Percentiles rank a stretch among this genome's conserved stretches.
phyloP scores from a whole-genome alignment of 352 stramenopile species.

The Thraustochytrium striatum region DNA sequence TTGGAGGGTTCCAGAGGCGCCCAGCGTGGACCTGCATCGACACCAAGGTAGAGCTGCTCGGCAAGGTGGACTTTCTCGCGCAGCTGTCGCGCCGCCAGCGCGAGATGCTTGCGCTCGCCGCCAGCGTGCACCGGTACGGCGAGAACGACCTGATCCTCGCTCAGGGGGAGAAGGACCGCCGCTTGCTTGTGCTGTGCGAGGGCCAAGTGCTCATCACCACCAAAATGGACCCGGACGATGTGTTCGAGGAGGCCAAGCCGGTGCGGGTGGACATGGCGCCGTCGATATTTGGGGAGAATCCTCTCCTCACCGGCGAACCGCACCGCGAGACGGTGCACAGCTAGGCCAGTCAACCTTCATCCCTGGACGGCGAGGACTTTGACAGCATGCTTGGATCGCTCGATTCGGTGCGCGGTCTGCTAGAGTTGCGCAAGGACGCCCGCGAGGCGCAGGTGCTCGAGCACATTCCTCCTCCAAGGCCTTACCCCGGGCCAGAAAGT shows the following conservation, averaged over 20 bases:
- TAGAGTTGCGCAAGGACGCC: neutral
- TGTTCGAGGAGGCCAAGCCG: conserved; percentile 20
- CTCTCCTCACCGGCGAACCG: neutral
- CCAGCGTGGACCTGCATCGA: neutral
- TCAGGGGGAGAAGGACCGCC: conserved; percentile 70
- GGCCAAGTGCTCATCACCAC: conserved; percentile 88
- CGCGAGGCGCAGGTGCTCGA: neutral
- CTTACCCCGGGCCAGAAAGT: neutral
- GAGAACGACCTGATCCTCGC: too few species aligned
- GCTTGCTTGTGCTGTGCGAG: conserved; percentile 77
- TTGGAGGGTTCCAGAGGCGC: too few species aligned
- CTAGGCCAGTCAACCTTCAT: neutral
- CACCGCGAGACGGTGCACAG: neutral
- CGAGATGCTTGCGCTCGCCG: neutral
- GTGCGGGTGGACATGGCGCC: neutral
- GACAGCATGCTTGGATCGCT: neutral
- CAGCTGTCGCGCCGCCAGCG: neutral
- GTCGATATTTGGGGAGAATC: neutral
- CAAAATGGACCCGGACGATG: conserved; percentile 54
- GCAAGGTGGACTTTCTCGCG: neutral
- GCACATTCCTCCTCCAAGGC: neutral
- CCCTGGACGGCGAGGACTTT: neutral
- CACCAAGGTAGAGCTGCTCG: neutral
- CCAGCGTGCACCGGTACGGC: neutral
- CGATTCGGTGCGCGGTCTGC: neutral